phyloP scores from a whole-genome alignment of 2,329 filamentous ascomycete genomes.

The Exserohilum rostratum region DNA sequence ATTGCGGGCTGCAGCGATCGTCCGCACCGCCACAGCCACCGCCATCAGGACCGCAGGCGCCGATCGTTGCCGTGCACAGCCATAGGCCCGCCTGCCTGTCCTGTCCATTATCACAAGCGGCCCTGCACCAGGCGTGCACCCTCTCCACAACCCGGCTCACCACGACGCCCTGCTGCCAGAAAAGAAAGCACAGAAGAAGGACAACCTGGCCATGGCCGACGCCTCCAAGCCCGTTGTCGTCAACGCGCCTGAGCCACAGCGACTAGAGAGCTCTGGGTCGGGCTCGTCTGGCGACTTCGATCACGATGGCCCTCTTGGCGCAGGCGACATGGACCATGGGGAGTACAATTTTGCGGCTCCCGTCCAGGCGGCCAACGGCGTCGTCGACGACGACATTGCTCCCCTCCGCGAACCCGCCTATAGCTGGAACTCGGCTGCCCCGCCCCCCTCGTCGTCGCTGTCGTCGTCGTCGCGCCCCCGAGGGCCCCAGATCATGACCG shows the following conservation, averaged over 20 bases:
- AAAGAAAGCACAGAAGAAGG: too few relatives aligned
- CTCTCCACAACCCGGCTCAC: constrained; percentile 32
- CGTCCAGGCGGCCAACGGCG: constrained; percentile 34
- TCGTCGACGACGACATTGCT: constrained; percentile 39
- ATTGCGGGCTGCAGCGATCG: too few relatives aligned
- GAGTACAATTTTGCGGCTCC: constrained; percentile 50
- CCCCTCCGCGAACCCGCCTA: constrained; percentile 33
- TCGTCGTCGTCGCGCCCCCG: constrained; percentile 29
- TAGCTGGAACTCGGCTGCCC: constrained; percentile 31
- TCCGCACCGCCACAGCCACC: constrained; percentile 14
- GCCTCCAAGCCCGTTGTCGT: constrained; percentile 39
- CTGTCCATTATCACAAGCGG: constrained; percentile 27
- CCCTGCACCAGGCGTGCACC: constrained; percentile 30
- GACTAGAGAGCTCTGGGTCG: constrained; percentile 51
- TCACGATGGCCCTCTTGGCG: constrained; percentile 53
- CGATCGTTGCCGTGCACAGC: constrained; percentile 16
- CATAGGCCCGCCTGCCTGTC: not conserved
- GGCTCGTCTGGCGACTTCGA: constrained; percentile 53
- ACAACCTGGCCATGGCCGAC: constrained; percentile 31
- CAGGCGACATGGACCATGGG: constrained; percentile 49
- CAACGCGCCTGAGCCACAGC: constrained; percentile 32
- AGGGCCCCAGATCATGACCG: constrained; percentile 33
- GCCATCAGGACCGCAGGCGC: constrained; percentile 15
- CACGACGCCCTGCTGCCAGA: constrained; percentile 19
- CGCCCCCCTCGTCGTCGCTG: not conserved